Percentiles rank a stretch among this genome's conserved stretches.
Conservation (phyloP, 1,284 basidiomycete genomes). For the Fomitopsis betulina region DNA sequence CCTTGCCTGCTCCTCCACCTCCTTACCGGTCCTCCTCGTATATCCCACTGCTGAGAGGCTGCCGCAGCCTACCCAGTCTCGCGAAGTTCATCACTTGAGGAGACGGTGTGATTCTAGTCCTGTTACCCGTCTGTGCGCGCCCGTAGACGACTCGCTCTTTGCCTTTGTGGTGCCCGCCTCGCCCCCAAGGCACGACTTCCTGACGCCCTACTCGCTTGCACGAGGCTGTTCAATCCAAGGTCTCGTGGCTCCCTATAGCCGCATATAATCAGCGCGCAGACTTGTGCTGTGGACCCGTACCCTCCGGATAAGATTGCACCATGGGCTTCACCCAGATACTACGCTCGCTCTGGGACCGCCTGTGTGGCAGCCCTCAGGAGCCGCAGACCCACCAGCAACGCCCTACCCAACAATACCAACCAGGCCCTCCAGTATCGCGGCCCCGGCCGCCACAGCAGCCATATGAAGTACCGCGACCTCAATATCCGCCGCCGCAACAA, state of each 20-base stretch:
- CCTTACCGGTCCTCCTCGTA: too few species aligned
- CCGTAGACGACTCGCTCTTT: neutral
- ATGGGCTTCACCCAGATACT: neutral
- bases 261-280: neutral
- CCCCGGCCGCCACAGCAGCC: conserved; percentile 11
- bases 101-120: neutral
- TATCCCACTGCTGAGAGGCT: too few species aligned
- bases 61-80: too few species aligned
- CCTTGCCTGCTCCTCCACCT: too few species aligned
- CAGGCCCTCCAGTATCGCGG: conserved; percentile 8
- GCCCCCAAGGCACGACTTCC: neutral
- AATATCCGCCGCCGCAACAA: conserved; percentile 4
- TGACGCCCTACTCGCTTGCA: neutral
- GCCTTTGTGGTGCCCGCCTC: neutral
- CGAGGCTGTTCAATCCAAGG: neutral
- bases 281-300: neutral
- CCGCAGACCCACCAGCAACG: conserved; percentile 17
- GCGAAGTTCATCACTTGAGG: neutral
- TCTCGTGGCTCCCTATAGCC: neutral
- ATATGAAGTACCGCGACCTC: neutral
- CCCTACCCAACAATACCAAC: conserved; percentile 12
- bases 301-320: neutral
- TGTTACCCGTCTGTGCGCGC: neutral
- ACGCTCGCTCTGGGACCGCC: neutral
- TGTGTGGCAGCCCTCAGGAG: conserved; percentile 5